A percentile compares a stretch with the other conserved stretches of the same genome.
Conservation (phyloP, 345 rosid species). For the Microthlaspi erraticum region DNA sequence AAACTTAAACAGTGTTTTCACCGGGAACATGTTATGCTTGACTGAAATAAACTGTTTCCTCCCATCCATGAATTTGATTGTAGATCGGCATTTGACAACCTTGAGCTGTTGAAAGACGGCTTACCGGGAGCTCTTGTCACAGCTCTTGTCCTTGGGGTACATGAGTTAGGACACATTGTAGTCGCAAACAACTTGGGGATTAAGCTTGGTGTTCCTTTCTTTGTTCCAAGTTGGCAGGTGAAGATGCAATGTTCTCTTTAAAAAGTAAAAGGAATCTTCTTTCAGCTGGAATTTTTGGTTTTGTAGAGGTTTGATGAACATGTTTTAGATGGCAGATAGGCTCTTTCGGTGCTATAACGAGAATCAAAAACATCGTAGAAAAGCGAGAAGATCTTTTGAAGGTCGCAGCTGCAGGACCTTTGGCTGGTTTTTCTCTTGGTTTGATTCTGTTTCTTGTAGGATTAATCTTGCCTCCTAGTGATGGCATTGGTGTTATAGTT, state of each 20-base stretch:
- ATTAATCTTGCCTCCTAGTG: conserved; percentile 80
- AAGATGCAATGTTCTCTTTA: conserved; percentile 38
- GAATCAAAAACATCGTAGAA: conserved; percentile 76
- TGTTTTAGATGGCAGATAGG: conserved; percentile 88
- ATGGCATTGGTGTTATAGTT: conserved; percentile 84
- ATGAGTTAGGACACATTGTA: conserved; percentile 78
- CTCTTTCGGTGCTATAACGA: conserved; percentile 94
- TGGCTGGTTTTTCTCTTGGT: conserved; percentile 90
- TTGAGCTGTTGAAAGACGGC: conserved; percentile 68
- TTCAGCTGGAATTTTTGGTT: conserved; percentile 4
- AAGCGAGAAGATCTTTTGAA: conserved; percentile 92
- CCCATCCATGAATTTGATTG: conserved; percentile 23
- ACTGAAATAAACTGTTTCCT: neutral
- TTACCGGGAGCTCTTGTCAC: conserved; percentile 89
- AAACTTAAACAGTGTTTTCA: conserved; percentile 32
- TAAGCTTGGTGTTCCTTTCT: conserved; percentile 88
- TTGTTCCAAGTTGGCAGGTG: conserved; percentile 99
- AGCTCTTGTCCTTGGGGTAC: conserved; percentile 76
- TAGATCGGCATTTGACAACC: conserved; percentile 86
- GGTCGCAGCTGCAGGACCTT: conserved; percentile 92
- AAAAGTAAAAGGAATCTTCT: conserved; percentile 7
- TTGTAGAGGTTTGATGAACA: conserved; percentile 41
- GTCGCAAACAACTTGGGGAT: conserved; percentile 68
- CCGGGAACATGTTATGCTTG: conserved; percentile 4
- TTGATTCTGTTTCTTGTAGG: conserved; percentile 79